Conservation (phyloP, 1,139 yeast genomes). For the Yamadazyma taylorii region DNA sequence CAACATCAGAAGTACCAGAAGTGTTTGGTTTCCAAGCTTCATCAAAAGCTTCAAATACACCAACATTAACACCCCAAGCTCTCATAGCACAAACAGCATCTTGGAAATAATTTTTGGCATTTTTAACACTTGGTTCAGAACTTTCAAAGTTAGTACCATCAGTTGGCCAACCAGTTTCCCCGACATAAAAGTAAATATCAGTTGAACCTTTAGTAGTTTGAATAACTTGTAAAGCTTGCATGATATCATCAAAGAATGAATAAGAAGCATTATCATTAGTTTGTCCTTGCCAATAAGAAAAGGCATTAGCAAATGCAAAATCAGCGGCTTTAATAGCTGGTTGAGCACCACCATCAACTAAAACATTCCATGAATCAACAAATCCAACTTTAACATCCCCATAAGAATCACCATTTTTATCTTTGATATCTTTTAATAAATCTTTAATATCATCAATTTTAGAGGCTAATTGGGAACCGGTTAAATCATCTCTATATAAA, state of each 20-base stretch:
- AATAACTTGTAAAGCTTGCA: conserved; percentile 89
- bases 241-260: conserved; percentile 92
- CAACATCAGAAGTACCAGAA: conserved; percentile 82
- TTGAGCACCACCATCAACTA: conserved; percentile 72
- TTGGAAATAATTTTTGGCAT: conserved; percentile 82
- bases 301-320: conserved; percentile 87
- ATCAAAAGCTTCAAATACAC: conserved; percentile 91
- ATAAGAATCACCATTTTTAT: conserved; percentile 79
- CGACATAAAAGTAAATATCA: conserved; percentile 88
- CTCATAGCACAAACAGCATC: conserved; percentile 88
- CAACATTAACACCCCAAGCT: conserved; percentile 92
- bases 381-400: conserved; percentile 77
- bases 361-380: conserved; percentile 93
- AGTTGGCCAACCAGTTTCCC: conserved; percentile 99
- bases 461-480: conserved; percentile 66
- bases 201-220: conserved; percentile 84
- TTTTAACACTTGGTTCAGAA: conserved; percentile 64
- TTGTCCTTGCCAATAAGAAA: conserved; percentile 99
- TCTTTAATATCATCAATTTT: conserved; percentile 60
- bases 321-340: conserved; percentile 80
- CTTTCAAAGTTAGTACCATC: conserved; percentile 72
- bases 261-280: conserved; percentile 74
- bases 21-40: conserved; percentile 95
- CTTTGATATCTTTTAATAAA: conserved; percentile 59
- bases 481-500: conserved; percentile 78